Conservation (phyloP, 2,329 filamentous ascomycete species). For the Colletotrichum camelliae region DNA sequence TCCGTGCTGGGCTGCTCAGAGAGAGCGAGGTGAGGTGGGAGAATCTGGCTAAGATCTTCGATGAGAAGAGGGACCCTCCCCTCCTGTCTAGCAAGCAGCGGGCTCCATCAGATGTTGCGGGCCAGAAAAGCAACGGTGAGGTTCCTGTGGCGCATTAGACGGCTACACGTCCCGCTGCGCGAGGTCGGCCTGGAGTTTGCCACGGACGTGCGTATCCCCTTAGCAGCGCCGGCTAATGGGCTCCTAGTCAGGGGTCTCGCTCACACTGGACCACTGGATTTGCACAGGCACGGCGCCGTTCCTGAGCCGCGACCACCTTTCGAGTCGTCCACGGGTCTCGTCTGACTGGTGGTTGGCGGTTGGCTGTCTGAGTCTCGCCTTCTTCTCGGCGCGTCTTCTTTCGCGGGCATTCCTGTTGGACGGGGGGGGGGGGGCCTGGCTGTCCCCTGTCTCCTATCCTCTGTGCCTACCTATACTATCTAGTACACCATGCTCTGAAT, state of each 20-base stretch:
- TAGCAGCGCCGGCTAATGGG: neutral
- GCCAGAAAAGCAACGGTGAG: neutral
- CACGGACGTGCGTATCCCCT: neutral
- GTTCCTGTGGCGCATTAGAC: constrained; percentile 3
- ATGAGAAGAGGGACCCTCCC: neutral
- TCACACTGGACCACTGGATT: neutral
- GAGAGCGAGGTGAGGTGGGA: neutral
- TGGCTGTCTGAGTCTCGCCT: neutral
- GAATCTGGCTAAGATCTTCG: neutral
- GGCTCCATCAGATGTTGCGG: neutral
- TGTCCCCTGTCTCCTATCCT: neutral
- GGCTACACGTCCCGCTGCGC: neutral
- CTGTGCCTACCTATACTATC: neutral
- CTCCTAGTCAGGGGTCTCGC: constrained; percentile 14
- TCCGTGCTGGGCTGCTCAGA: neutral
- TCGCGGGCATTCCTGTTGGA: neutral
- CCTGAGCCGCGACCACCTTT: constrained; percentile 12
- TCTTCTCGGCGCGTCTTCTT: constrained; percentile 6
- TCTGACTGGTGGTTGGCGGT: neutral
- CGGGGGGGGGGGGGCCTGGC: neutral
- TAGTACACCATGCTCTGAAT: neutral
- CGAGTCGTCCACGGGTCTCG: neutral
- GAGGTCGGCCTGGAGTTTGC: neutral
- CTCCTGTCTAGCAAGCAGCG: neutral
- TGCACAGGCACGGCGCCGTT: constrained; percentile 6